A percentile compares a stretch with the other conserved stretches of the same genome.
phyloP scores from a whole-genome alignment of 352 stramenopile species.

The Halophytophthora polymorphica region DNA sequence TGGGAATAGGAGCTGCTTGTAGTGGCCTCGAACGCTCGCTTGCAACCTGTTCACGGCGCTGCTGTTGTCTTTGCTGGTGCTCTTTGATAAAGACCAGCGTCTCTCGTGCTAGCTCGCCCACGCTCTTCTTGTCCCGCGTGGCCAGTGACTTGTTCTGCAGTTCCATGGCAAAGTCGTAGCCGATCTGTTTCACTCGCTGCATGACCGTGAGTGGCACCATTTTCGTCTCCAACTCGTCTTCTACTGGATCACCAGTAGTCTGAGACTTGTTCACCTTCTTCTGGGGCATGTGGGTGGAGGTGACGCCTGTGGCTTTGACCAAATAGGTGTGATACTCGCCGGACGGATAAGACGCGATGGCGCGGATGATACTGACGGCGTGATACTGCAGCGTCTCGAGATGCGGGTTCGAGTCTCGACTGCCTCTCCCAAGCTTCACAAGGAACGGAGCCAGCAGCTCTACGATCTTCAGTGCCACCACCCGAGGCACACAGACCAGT shows the following conservation, averaged over 20 bases:
- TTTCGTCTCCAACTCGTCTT: neutral
- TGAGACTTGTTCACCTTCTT: slow-evolving; percentile 1
- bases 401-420: slow-evolving; percentile 16
- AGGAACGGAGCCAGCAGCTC: slow-evolving; percentile 35
- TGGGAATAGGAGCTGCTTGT: neutral
- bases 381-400: slow-evolving; percentile 45
- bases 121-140: slow-evolving; percentile 40
- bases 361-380: slow-evolving; percentile 39
- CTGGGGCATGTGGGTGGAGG: neutral
- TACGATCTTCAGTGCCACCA: slow-evolving; percentile 45
- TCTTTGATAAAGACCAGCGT: slow-evolving; percentile 57
- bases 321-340: slow-evolving; percentile 49
- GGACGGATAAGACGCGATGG: slow-evolving; percentile 61
- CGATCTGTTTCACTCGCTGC: slow-evolving; percentile 56
- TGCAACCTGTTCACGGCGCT: slow-evolving; percentile 8
- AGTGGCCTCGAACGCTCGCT: neutral
- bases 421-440: slow-evolving; percentile 1
- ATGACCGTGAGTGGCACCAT: slow-evolving; percentile 22
- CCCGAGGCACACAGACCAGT: slow-evolving; percentile 49
- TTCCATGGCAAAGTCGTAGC: slow-evolving; percentile 55
- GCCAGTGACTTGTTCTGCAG: slow-evolving; percentile 33
- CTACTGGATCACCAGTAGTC: neutral
- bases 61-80: slow-evolving; percentile 19
- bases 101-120: slow-evolving; percentile 60
- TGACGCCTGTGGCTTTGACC: slow-evolving; percentile 18